A percentile compares a stretch with the other conserved stretches of the same genome.
phyloP scores from a whole-genome alignment of 2,329 filamentous ascomycete species.

The Escovopsis sp. region DNA sequence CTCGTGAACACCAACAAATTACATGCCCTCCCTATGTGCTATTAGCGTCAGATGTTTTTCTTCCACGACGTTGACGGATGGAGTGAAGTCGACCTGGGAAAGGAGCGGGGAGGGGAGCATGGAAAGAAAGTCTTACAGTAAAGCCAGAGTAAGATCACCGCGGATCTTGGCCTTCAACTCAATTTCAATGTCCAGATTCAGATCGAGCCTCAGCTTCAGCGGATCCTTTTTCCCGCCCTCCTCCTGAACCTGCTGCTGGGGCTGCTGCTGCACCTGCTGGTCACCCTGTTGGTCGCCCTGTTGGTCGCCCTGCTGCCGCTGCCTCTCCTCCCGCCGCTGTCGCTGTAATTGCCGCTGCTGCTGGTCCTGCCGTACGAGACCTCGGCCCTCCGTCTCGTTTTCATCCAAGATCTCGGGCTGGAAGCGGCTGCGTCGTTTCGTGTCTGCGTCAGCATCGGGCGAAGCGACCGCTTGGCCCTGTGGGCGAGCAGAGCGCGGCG shows the following conservation, averaged over 20 bases:
- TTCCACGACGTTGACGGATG: background rate
- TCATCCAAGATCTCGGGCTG: background rate
- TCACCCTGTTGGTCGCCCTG: constrained; percentile 6
- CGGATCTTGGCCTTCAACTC: constrained; percentile 76
- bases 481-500: background rate
- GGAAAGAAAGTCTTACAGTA: constrained; percentile 32
- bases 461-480: background rate
- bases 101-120: background rate
- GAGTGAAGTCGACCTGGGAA: constrained; percentile 1
- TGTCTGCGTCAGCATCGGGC: background rate
- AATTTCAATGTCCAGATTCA: constrained; percentile 74
- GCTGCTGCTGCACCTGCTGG: constrained; percentile 10
- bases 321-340: constrained; percentile 8
- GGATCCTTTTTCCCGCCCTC: constrained; percentile 44
- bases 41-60: too few relatives aligned
- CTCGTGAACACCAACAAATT: background rate
- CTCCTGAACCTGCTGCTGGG: constrained; percentile 12
- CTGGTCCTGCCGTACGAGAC: background rate
- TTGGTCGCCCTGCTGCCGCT: constrained; percentile 13
- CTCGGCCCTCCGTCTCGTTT: background rate
- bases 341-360: background rate
- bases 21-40: too few relatives aligned
- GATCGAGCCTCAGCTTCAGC: constrained; percentile 47
- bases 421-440: background rate
- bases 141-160: constrained; percentile 65